Evolutionary conservation across 441 rosid genomes (phyloP), one percentile per base, ranked within the genome.

Genomic region (Theobroma grandiflorum): DNA sequence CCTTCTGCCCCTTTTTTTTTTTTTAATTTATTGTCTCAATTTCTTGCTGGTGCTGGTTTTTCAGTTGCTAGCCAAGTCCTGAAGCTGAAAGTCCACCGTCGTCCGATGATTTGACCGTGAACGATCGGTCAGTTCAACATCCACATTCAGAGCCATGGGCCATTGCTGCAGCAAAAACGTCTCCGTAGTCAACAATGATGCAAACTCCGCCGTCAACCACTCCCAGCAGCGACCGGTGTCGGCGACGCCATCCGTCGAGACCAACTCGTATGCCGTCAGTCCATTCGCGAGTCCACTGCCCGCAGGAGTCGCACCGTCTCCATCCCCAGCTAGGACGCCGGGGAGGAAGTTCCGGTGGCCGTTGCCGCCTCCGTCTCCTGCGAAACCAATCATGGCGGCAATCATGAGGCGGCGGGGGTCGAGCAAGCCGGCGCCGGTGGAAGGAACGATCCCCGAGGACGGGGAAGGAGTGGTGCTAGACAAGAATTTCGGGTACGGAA

Each of bases 301-400:
- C 8, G 89, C 90, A 7, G 92, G 94, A 42, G 88, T 88, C 33
- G 74, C 84, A 1, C 87, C 89, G 42, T 85, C 91, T 26, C 90
- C 90, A 2, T 91, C 94, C 35, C 96, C 96, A 50, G 92, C 92
- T 57, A 79, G 89, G 84, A 90, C 94, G 0, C 93, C 93, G 47
- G 88, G 90, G 26, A 82, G 89, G 84, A 92, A 92, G 82, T 89
- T 91, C 80, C 80, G 87, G 82, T 92, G 94, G 94, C 96, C 96
- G 4, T 81, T 91, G 42, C 93, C 94, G 78, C 96, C 93, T 61
- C 94, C 94, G 43, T 92, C 96, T 6, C 96, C 94, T 18, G 96
- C 93, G 9, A 91, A 89, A 86, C 96, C 94, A 61, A 92, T 92
- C 78, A 87, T 90, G 91, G 84, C 91, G 62, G 91, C 91, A 77